phyloP scores from a whole-genome alignment of 495 filamentous ascomycete genomes.

The Penicillium waksmanii region DNA sequence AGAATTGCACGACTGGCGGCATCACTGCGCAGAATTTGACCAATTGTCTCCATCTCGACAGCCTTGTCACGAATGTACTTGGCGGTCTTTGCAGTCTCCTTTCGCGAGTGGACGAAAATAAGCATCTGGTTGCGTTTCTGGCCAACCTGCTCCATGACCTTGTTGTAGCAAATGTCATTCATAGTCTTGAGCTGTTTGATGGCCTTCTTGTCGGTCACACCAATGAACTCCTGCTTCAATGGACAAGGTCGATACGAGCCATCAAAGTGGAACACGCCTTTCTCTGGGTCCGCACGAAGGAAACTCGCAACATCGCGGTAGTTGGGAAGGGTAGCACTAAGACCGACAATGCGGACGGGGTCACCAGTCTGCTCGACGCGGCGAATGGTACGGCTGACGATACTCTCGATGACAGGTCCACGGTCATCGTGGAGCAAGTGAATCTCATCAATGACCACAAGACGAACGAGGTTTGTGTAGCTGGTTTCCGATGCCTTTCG shows the following conservation, averaged over 20 bases:
- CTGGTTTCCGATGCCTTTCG: constrained; percentile 95
- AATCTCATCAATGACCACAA: constrained; percentile 97
- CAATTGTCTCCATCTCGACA: constrained; percentile 92
- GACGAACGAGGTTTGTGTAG: constrained; percentile 93
- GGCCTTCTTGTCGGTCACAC: constrained; percentile 95
- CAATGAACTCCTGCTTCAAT: constrained; percentile 94
- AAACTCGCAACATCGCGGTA: constrained; percentile 97
- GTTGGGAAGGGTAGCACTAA: constrained; percentile 95
- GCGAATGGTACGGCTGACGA: constrained; percentile 92
- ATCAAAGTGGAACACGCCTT: constrained; percentile 95
- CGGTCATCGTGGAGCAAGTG: constrained; percentile 97
- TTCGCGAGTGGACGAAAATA: constrained; percentile 96
- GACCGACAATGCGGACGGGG: constrained; percentile 84
- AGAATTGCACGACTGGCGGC: constrained; percentile 89
- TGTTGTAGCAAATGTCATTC: constrained; percentile 98
- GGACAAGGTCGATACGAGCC: constrained; percentile 92
- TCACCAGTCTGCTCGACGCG: constrained; percentile 92
- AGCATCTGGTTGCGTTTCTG: constrained; percentile 93
- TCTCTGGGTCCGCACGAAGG: constrained; percentile 83
- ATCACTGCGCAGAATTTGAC: constrained; percentile 91
- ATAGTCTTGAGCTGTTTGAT: constrained; percentile 99
- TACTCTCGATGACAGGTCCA: constrained; percentile 94
- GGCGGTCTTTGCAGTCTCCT: constrained; percentile 97
- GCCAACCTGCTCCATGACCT: constrained; percentile 96
- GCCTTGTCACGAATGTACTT: constrained; percentile 96